Percentiles rank a stretch among this genome's conserved stretches.
Conservation (phyloP, 2,329 filamentous ascomycete genomes). For the Hypoxylon sp. region DNA sequence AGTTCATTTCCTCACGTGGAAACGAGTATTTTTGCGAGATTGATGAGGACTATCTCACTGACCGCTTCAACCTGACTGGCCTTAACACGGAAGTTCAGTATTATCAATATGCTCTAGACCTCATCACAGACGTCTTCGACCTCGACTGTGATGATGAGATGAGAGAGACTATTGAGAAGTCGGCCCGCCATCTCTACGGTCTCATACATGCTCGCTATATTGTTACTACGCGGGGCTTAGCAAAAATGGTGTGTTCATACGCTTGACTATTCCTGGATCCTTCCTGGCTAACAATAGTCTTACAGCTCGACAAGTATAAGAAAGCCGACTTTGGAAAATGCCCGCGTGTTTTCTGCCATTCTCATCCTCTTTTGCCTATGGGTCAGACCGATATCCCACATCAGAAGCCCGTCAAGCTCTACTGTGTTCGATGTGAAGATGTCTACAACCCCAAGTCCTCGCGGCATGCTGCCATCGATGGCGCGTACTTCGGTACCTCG, state of each 20-base stretch:
- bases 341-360: slow-evolving; percentile 93
- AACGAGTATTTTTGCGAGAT: slow-evolving; percentile 99
- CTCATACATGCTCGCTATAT: slow-evolving; percentile 97
- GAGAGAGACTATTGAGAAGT: slow-evolving; percentile 98
- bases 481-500: slow-evolving; percentile 96
- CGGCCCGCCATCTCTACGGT: slow-evolving; percentile 93
- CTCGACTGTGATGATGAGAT: slow-evolving; percentile 99
- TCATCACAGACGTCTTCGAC: slow-evolving; percentile 98
- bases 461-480: slow-evolving; percentile 93
- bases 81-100: slow-evolving; percentile 98
- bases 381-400: slow-evolving; percentile 91
- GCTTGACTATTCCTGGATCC: background rate
- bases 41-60: slow-evolving; percentile 97
- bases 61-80: slow-evolving; percentile 97
- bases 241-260: slow-evolving; percentile 84
- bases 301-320: slow-evolving; percentile 97
- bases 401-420: slow-evolving; percentile 92
- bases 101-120: slow-evolving; percentile 97
- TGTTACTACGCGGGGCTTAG: slow-evolving; percentile 91
- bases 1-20: slow-evolving; percentile 98
- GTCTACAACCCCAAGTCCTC: slow-evolving; percentile 98
- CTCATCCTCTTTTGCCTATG: slow-evolving; percentile 93
- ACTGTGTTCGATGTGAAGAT: slow-evolving; percentile 97
- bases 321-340: slow-evolving; percentile 98
- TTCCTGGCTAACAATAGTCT: slow-evolving; percentile 28